Evolutionary conservation across 805 yeast species (phyloP), one percentile per base, ranked within the genome.

Genomic region (Tetrapisispora taiwanensis): DNA sequence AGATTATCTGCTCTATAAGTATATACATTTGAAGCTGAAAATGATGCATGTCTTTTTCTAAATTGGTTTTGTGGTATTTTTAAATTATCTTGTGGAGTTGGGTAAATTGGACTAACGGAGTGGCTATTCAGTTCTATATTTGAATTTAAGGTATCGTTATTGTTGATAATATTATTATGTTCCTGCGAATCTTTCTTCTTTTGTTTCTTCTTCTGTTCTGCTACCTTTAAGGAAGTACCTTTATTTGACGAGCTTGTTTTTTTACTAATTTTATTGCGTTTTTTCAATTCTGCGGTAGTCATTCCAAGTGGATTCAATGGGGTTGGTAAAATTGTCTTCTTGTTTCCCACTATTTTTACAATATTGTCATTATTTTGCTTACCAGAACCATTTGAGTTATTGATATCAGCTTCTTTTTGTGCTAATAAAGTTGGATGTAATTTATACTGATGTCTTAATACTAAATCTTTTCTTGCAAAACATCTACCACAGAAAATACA

Each of bases 401-500:
- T 18, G 36, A 28, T 22, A n/a, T 36, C 24, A 27, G 35, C 8
- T n/a, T 42, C 80, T 7, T 36, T 42, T 22, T 42, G 34, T 15
- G 32, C 52, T 61, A 69, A 39, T 61, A 71, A 39, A 7, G 68
- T 55, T 1, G 83, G 65, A 56, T 92, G 98, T 30, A 92, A 74
- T 59, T 92, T 92, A 65, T 88, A 97, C 67, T 87, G 95, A 68
- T 92, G 98, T 48, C 98, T 75, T 44, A 92, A 72, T 26, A 92
- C 87, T 58, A 84, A 71, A 60, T 84, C 90, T 45, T 97, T 69
- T 45, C 98, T 71, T 4, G 97, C 97, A 68, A 92, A 90, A 59
- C 95, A 84, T 41, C 97, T 78, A 30, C 95, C 97, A 65, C 97
- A 90, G 8, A 89, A 89, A 2, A 95, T 94, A 66, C 98, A 90